Base-by-base conservation (phyloP, 1,284 basidiomycete species). In the Apiotrichum veenhuisii region DNA sequence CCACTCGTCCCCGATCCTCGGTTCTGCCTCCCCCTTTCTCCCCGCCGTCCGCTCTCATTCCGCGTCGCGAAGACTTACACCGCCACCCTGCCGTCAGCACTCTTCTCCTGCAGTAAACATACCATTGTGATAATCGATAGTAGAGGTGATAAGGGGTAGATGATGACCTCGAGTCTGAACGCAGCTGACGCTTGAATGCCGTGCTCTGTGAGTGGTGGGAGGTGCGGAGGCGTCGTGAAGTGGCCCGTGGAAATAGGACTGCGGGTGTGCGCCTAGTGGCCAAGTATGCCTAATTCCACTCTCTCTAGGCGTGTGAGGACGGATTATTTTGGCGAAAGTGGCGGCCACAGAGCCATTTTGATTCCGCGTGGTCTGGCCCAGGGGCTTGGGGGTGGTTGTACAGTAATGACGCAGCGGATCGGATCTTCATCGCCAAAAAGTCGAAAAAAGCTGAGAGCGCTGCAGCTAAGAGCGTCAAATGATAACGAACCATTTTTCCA, bases 21-120 rank as follows among this genome's bases (percentile, higher is more conserved):
- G 15, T n/a, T 14, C 36, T 26, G 20, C 20, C n/a, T 12, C n/a
- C 26, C 4, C 25, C 37, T 26, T 41, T 22, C 27, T 34, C 33
- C 27, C 30, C 45, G 5, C 8, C 18, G 15, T 37, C 18, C 44
- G 25, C 14, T 3, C 40, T 11, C 20, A 20, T 22, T 41, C n/a
- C 30, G 7, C 30, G 7, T 20, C 52, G 36, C 20, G n/a, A 11
- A 42, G 20, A 62, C 60, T 62, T 54, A 62, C 60, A 42, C 60
- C 60, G 49, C 60, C 60, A 57, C 60, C 60, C 60, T 58, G 57
- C 33, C 30, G 55, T 57, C 45, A 57, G 50, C 37, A 15, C 5
- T 20, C 3, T 3, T 9, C 38, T 22, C 5, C 1, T 1, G 11
- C 2, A 20, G 25, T 20, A 15, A 30, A 45, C 55, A 30, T 14